phyloP scores from a whole-genome alignment of 495 filamentous ascomycete genomes.

The Trichoderma gamsii region DNA sequence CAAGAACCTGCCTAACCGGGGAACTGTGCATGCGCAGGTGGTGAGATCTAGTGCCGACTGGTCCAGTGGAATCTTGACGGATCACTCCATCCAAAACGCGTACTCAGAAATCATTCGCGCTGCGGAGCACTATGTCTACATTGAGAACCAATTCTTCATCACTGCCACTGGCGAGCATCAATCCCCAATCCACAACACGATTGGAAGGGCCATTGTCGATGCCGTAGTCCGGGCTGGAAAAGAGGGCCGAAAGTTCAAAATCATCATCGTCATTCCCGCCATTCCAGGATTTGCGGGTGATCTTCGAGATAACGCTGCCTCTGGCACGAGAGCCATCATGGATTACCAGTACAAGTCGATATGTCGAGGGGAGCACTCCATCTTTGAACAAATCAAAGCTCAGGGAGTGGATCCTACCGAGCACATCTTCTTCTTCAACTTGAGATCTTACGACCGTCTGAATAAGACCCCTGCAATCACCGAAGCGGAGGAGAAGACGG shows the following conservation, averaged over 20 bases:
- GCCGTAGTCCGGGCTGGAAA: slow-evolving; percentile 75
- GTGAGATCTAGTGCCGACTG: slow-evolving; percentile 85
- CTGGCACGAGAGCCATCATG: slow-evolving; percentile 91
- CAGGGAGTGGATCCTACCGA: slow-evolving; percentile 75
- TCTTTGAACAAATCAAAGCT: slow-evolving; percentile 69
- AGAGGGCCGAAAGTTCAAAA: slow-evolving; percentile 81
- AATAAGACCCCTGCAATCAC: slow-evolving; percentile 67
- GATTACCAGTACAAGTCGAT: slow-evolving; percentile 98
- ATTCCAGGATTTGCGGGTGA: slow-evolving; percentile 94
- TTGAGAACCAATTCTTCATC: slow-evolving; percentile 98
- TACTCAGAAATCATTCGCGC: slow-evolving; percentile 79
- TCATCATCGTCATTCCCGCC: slow-evolving; percentile 84
- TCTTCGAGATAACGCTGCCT: slow-evolving; percentile 71
- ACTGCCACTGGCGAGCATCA: slow-evolving; percentile 89
- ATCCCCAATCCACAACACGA: slow-evolving; percentile 75
- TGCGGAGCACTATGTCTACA: slow-evolving; percentile 89
- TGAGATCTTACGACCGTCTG: slow-evolving; percentile 82
- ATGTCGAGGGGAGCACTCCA: slow-evolving; percentile 81
- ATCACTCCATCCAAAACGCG: slow-evolving; percentile 89
- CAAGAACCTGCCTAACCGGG: slow-evolving; percentile 44
- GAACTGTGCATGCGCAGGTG: slow-evolving; percentile 74
- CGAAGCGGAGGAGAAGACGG: slow-evolving; percentile 68
- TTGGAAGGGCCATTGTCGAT: slow-evolving; percentile 84
- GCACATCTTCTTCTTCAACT: slow-evolving; percentile 86
- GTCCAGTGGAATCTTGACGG: slow-evolving; percentile 87